Conservation (phyloP, 2,329 filamentous ascomycete species). For the Diaporthe aspalathi region DNA sequence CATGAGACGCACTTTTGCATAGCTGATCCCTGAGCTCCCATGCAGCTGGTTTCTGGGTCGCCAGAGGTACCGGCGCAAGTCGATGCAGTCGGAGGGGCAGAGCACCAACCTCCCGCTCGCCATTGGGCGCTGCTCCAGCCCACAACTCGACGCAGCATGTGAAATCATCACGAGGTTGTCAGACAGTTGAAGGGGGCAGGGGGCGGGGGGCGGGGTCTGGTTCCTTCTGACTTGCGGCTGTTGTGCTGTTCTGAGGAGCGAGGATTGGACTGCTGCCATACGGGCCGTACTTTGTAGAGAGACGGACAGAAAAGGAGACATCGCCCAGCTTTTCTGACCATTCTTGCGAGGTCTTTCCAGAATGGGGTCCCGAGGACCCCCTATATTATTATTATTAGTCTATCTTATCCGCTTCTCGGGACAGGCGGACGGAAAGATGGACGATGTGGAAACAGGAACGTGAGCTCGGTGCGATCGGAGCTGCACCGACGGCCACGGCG, state of each 20-base stretch:
- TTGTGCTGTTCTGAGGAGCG: too few relatives aligned
- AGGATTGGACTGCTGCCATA: too few relatives aligned
- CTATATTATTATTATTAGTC: neutral
- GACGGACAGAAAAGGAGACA: neutral
- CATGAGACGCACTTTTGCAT: conserved; percentile 38
- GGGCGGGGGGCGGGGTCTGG: neutral
- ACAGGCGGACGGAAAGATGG: neutral
- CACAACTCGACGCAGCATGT: conserved; percentile 35
- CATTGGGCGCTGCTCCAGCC: conserved; percentile 27
- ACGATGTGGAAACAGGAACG: neutral
- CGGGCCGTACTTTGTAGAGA: neutral
- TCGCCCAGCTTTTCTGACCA: neutral
- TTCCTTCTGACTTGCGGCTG: neutral
- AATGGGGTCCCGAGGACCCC: neutral
- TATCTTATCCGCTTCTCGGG: conserved; percentile 1
- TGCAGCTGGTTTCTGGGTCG: conserved; percentile 30
- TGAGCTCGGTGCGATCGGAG: conserved; percentile 14
- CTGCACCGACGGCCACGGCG: neutral
- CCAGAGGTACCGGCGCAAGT: conserved; percentile 32
- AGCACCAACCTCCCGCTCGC: conserved; percentile 1
- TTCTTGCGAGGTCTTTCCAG: conserved; percentile 3
- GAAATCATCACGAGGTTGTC: conserved; percentile 27
- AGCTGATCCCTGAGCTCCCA: conserved; percentile 40
- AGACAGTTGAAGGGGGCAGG: neutral
- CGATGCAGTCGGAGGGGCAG: conserved; percentile 7